Evolutionary conservation across 73 alveolate genomes (phyloP), one percentile per base, ranked within the genome.

Genomic region (Paramecium sonneborni): DNA sequence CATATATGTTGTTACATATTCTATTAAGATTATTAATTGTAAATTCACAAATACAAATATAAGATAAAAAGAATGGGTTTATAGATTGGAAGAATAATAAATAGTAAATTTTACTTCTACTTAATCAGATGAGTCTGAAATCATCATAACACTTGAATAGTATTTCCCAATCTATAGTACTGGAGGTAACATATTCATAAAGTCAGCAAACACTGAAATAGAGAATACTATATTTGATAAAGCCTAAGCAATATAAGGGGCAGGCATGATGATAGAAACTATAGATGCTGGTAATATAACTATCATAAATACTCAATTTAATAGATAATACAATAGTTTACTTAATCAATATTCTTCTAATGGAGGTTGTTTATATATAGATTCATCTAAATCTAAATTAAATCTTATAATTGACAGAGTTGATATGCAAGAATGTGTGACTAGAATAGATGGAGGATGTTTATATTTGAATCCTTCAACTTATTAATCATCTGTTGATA

Each of bases 321-420:
- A 18, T 11, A 79, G n/a, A 21, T 26, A 79, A 23, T 79, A 39
- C 14, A 79, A 39, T 79, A 79, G 44, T 21, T 41, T 79, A 23
- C 11, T 23, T 4, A 24, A 79, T 43, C n/a, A 39, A 43, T 43
- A 46, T 21, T 24, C 41, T 9, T 39, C 76, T 18, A 21, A 79
- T 7, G 90, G 90, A 1, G 90, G 90, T 15, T 79, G 90, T 44
- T 44, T 79, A 12, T 79, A 43, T 44, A 46, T 79, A 6, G 90
- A 79, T 24, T 79, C 90, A 0, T 79, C 90, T 2, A 46, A 38
- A 6, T 79, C 90, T 0, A 46, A 39, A 26, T 20, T 79, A 6
- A 0, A 32, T 41, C 14, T 79, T 20, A 43, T 15, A 1, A 11
- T 79, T 15, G 70, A 79, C 1, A 12, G 20, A 43, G 90, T 79